These are phyloP conservation scores for Schizonepeta tenuifolia DNA, from an alignment of 257 asterid species.

Conservation along the genomic window DNA sequence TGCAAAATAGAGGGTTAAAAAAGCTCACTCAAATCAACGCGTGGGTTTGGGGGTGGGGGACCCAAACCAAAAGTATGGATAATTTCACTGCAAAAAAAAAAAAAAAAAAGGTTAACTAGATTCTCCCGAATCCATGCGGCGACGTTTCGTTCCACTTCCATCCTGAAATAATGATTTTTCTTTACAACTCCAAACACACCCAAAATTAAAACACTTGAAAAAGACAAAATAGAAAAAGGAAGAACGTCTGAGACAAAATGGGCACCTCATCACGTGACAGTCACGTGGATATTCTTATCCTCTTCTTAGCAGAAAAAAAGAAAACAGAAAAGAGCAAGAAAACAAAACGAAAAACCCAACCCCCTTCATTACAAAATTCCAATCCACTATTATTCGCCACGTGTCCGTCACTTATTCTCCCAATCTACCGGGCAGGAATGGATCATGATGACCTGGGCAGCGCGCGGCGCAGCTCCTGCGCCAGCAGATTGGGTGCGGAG, in stretches of 20 bases:
- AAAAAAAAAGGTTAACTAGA: background rate
- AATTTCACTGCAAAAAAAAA: background rate
- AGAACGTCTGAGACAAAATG: constrained; percentile 18
- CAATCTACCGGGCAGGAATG: no score
- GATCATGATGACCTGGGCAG: constrained; percentile 39
- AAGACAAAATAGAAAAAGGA: background rate
- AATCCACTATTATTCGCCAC: constrained; percentile 35
- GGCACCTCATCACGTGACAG: constrained; percentile 36
- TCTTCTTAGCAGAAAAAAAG: background rate
- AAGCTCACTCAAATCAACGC: background rate
- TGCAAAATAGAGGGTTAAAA: no score
- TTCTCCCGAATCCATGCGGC: background rate
- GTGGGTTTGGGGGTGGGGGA: background rate
- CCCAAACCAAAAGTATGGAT: background rate
- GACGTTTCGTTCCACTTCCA: background rate
- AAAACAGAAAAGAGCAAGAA: background rate
- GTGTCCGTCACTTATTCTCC: background rate
- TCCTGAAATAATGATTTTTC: background rate
- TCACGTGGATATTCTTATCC: constrained; percentile 39
- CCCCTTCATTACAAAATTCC: background rate
- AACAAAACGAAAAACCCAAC: background rate
- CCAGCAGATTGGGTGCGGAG: constrained; percentile 81
- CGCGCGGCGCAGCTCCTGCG: constrained; percentile 77
- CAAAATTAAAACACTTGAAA: background rate
- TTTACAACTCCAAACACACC: background rate